Evolutionary conservation across 176 grass and related monocot genomes (phyloP), one percentile per base, ranked within the genome.

Genomic region (Pontederia paniculata): DNA sequence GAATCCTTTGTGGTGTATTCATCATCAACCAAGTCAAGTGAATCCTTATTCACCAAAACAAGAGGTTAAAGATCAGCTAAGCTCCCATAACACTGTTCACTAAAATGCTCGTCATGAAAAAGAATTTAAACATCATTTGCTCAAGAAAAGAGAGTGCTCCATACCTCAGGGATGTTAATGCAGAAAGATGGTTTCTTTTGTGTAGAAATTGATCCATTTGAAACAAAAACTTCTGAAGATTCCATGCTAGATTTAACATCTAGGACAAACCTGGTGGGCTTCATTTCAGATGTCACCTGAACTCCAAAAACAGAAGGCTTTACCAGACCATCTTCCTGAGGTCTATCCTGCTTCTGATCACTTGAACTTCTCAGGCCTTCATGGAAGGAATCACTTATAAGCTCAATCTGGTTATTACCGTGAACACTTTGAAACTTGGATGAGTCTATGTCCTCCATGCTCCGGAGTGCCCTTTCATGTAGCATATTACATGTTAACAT

Each of bases 151-250:
- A 16, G 50, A 57, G 0, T 28, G 21, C 25, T 41, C 13, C 23
- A 31, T 70, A 83, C 80, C 70, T 80, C 72, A 22, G 69, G 44
- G 46, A 67, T 37, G 19, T n/a, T 63, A 23, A 57, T 57, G 54
- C 48, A 25, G 8, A 72, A 83, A 11, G 20, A 31, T 60, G 54
- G 73, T 52, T 74, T 70, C 23, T 21, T 58, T 23, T 12, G 12
- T 20, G 61, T 10, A n/a, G 57, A 57, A 23, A 65, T 17, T 70
- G 65, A 63, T 66, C 9, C 54, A n/a, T 52, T 67, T 58, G 76
- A 53, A 23, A 68, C 45, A 61, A 20, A 22, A 80, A 53, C 9
- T 21, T 54, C 12, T 14, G 31, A 21, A 44, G 64, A 19, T 19
- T 44, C 20, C 55, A 60, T 18, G 44, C 13, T 63, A 72, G 14